Evolutionary conservation across 2,329 filamentous ascomycete genomes (phyloP).

Genomic region (Colletotrichum salicis): DNA sequence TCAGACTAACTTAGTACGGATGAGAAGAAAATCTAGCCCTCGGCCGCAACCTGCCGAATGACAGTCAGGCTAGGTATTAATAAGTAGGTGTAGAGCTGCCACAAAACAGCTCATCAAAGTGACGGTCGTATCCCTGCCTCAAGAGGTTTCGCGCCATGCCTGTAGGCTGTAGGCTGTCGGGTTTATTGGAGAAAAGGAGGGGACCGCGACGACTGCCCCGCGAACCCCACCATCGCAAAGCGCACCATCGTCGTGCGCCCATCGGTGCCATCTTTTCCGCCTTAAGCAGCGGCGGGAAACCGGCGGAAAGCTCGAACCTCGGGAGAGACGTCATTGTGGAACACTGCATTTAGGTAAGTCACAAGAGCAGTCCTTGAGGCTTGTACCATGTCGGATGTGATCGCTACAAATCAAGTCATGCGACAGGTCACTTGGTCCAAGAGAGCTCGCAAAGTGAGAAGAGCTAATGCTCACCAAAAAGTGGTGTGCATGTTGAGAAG

Average conservation of each 20-base stretch:
- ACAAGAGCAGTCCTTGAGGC: too few relatives aligned
- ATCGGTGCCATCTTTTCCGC: constrained; percentile 9
- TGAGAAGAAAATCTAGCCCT: constrained; percentile 1
- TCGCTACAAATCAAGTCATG: background rate
- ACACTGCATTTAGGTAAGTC: background rate
- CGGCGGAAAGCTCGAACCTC: constrained; percentile 13
- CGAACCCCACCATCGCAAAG: constrained; percentile 31
- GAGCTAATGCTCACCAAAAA: background rate
- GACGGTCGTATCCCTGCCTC: constrained; percentile 29
- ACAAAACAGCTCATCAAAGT: constrained; percentile 34
- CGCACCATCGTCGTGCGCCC: constrained; percentile 17
- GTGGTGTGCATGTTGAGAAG: background rate
- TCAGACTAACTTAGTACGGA: constrained; percentile 18
- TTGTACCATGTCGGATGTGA: background rate
- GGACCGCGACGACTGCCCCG: constrained; percentile 27
- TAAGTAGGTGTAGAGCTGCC: constrained; percentile 7
- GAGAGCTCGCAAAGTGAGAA: too few relatives aligned
- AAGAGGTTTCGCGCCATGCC: background rate
- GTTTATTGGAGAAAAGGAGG: background rate
- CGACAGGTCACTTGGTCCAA: too few relatives aligned
- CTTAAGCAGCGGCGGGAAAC: constrained; percentile 24
- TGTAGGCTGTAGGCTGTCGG: background rate
- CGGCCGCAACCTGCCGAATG: constrained; percentile 25
- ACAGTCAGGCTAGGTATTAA: constrained; percentile 10
- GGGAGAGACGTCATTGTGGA: background rate